Percentiles rank a stretch among this genome's conserved stretches.
phyloP scores from a whole-genome alignment of 768 basidiomycete genomes.

The Exidia glandulosa region DNA sequence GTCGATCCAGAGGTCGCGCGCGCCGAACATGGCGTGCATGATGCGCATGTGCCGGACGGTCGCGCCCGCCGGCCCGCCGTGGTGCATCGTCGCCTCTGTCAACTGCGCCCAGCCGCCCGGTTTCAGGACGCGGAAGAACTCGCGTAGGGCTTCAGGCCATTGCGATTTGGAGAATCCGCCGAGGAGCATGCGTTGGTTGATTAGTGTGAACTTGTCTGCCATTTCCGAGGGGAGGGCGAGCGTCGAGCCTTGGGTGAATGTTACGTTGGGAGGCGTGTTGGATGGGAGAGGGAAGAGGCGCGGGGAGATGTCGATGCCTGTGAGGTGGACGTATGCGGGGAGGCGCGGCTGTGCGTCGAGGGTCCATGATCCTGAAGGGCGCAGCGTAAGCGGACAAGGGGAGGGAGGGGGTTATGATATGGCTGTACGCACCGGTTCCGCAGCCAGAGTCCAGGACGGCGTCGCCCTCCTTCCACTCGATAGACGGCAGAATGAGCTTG shows the following conservation, averaged over 20 bases:
- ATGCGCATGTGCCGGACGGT: neutral
- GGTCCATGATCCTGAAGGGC: neutral
- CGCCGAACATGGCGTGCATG: neutral
- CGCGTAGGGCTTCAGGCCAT: constrained; percentile 17
- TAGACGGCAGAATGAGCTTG: neutral
- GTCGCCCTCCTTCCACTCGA: neutral
- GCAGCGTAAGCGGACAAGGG: neutral
- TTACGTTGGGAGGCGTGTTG: constrained; percentile 4
- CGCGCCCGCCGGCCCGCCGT: neutral
- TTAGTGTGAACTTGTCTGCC: constrained; percentile 19
- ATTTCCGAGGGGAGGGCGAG: constrained; percentile 19
- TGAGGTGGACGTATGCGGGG: constrained; percentile 2
- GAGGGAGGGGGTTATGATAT: neutral
- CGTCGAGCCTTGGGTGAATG: constrained; percentile 11
- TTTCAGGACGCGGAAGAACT: constrained; percentile 20
- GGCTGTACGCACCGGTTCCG: neutral
- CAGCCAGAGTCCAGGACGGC: neutral
- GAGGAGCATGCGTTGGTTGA: constrained; percentile 24
- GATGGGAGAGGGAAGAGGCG: constrained; percentile 7
- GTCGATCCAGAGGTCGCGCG: neutral
- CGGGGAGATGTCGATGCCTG: constrained; percentile 9
- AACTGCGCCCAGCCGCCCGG: constrained; percentile 25
- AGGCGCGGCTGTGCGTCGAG: neutral
- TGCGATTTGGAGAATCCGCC: constrained; percentile 17
- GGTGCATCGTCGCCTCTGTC: constrained; percentile 11